phyloP scores from a whole-genome alignment of 805 yeast genomes.

The Yarrowia sp. region DNA sequence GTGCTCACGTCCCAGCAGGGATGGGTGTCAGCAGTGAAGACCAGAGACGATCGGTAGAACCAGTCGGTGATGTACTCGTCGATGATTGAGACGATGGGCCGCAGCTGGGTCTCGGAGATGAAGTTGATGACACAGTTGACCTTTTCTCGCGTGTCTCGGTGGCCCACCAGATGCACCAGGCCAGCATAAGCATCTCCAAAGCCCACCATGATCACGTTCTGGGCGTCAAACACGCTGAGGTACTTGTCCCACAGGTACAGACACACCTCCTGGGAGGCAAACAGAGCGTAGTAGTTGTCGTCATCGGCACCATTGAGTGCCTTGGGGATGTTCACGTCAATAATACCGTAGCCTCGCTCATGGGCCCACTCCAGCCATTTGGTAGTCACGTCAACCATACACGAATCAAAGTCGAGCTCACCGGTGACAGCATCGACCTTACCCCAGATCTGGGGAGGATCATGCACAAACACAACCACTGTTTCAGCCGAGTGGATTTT shows the following conservation, averaged over 20 bases:
- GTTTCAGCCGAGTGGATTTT: slow-evolving; percentile 65
- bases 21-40: slow-evolving; percentile 77
- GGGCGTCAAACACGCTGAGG: slow-evolving; percentile 73
- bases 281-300: slow-evolving; percentile 60
- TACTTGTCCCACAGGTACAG: slow-evolving; percentile 91
- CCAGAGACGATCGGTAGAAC: slow-evolving; percentile 85
- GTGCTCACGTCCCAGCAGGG: slow-evolving; percentile 75
- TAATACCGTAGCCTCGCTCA: slow-evolving; percentile 69
- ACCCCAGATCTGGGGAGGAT: slow-evolving; percentile 93
- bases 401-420: slow-evolving; percentile 73
- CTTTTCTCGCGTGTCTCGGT: slow-evolving; percentile 68
- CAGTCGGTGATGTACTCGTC: slow-evolving; percentile 92
- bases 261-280: slow-evolving; percentile 76
- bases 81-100: slow-evolving; percentile 81
- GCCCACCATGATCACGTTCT: slow-evolving; percentile 80
- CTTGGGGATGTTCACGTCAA: slow-evolving; percentile 83
- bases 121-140: slow-evolving; percentile 76
- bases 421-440: slow-evolving; percentile 82
- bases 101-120: slow-evolving; percentile 70
- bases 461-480: slow-evolving; percentile 78
- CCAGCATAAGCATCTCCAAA: slow-evolving; percentile 90
- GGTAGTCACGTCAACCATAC: slow-evolving; percentile 76
- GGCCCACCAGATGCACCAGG: slow-evolving; percentile 85
- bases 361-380: slow-evolving; percentile 74
- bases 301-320: slow-evolving; percentile 56